Percentiles rank a stretch among this genome's conserved stretches.
Conservation (phyloP, 2,329 filamentous ascomycete genomes). For the Diplodia corticola region DNA sequence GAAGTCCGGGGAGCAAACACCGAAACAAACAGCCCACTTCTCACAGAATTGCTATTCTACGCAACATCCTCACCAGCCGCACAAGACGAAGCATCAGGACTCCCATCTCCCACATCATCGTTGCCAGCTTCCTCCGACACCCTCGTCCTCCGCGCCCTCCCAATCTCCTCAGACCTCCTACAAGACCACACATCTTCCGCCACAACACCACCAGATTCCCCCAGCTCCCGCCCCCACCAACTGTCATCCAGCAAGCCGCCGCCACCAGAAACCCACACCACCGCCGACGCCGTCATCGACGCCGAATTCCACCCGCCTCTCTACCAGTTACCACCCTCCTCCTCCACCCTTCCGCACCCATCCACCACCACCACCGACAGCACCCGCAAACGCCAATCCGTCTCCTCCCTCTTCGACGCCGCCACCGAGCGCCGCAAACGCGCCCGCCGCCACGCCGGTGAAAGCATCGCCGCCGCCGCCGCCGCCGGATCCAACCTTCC, state of each 20-base stretch:
- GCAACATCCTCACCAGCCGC: constrained; percentile 32
- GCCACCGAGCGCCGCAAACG: constrained; percentile 47
- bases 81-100: background rate
- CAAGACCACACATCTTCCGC: constrained; percentile 29
- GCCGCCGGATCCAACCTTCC: constrained; percentile 25
- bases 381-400: constrained; percentile 45
- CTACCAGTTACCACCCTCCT: constrained; percentile 23
- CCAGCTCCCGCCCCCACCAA: background rate
- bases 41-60: constrained; percentile 51
- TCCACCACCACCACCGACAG: constrained; percentile 21
- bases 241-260: too few relatives aligned
- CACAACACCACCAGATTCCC: constrained; percentile 30
- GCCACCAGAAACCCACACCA: background rate
- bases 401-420: constrained; percentile 49
- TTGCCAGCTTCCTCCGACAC: background rate
- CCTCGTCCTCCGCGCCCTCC: constrained; percentile 34
- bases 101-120: background rate
- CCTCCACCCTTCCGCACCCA: too few relatives aligned
- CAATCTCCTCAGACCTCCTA: constrained; percentile 47
- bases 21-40: constrained; percentile 23
- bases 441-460: constrained; percentile 45
- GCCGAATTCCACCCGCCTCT: constrained; percentile 37
- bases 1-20: constrained; percentile 29
- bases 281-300: background rate
- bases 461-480: constrained; percentile 46